Evolutionary conservation across 345 rosid genomes (phyloP).

Genomic region (Durio zibethinus): DNA sequence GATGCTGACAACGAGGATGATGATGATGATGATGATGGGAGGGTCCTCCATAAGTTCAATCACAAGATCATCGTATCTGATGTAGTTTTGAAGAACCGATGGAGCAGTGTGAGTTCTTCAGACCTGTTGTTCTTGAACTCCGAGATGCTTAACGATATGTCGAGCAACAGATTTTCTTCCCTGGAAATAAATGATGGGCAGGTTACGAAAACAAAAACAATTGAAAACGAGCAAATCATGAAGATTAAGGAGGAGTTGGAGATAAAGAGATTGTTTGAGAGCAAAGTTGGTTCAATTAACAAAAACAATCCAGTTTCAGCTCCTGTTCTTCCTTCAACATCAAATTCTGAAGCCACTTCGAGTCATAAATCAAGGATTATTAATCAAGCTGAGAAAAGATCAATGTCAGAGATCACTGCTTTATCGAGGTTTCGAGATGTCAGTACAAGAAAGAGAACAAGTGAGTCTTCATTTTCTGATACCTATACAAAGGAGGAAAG

Average conservation of each 20-base stretch:
- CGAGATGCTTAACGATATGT: slow-evolving; percentile 54
- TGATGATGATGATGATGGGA: slow-evolving; percentile 19
- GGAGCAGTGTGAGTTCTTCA: slow-evolving; percentile 87
- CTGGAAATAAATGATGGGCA: neutral
- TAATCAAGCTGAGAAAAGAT: slow-evolving; percentile 45
- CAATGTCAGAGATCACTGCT: slow-evolving; percentile 71
- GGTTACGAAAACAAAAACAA: slow-evolving; percentile 1
- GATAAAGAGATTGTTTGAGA: slow-evolving; percentile 53
- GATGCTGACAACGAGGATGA: slow-evolving; percentile 24
- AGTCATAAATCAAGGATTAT: slow-evolving; percentile 26
- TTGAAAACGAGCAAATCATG: slow-evolving; percentile 30
- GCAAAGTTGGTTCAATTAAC: slow-evolving; percentile 33
- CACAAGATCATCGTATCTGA: slow-evolving; percentile 75
- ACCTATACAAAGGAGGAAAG: slow-evolving; percentile 39
- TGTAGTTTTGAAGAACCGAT: slow-evolving; percentile 61
- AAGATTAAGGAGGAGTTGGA: slow-evolving; percentile 64
- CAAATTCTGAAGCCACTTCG: slow-evolving; percentile 16
- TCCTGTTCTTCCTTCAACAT: slow-evolving; percentile 23
- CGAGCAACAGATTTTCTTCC: slow-evolving; percentile 51
- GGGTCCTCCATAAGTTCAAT: slow-evolving; percentile 51
- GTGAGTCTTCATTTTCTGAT: slow-evolving; percentile 23
- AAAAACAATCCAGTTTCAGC: slow-evolving; percentile 13
- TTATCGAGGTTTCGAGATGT: slow-evolving; percentile 48
- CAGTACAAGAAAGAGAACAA: slow-evolving; percentile 22
- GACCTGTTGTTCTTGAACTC: slow-evolving; percentile 72